Conservation (phyloP, 2,329 filamentous ascomycete species). For the Endocalyx cinctus region DNA sequence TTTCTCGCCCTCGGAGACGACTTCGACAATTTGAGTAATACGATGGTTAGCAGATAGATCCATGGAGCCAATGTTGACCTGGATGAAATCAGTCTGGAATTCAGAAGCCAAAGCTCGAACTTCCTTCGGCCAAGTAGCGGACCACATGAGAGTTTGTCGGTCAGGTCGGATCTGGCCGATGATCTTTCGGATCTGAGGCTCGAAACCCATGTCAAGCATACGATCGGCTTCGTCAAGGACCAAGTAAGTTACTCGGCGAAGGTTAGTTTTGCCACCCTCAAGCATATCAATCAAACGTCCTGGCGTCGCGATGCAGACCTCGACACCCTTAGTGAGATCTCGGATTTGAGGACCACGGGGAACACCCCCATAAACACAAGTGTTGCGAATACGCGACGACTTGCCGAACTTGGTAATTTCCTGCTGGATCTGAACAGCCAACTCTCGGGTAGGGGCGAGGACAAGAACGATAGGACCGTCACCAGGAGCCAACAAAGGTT, state of each 20-base stretch:
- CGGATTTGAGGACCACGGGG: slow-evolving; percentile 96
- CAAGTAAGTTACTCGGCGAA: slow-evolving; percentile 94
- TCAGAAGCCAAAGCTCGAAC: slow-evolving; percentile 87
- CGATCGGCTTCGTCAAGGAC: slow-evolving; percentile 98
- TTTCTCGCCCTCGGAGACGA: slow-evolving; percentile 95
- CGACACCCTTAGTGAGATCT: slow-evolving; percentile 88
- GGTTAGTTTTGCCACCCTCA: slow-evolving; percentile 95
- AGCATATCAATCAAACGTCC: slow-evolving; percentile 98
- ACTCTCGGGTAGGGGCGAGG: slow-evolving; percentile 91
- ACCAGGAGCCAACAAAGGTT: slow-evolving; percentile 89
- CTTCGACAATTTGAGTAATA: slow-evolving; percentile 96
- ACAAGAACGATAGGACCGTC: slow-evolving; percentile 97
- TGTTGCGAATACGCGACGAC: slow-evolving; percentile 96
- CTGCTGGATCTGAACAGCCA: slow-evolving; percentile 97
- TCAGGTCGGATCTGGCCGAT: slow-evolving; percentile 96
- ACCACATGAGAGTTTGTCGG: slow-evolving; percentile 99
- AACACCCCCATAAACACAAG: slow-evolving; percentile 98
- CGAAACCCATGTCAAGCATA: slow-evolving; percentile 99
- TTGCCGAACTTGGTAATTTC: slow-evolving; percentile 99
- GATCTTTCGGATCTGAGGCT: slow-evolving; percentile 98
- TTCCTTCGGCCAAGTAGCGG: slow-evolving; percentile 98
- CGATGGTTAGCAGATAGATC: slow-evolving; percentile 95
- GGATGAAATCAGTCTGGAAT: slow-evolving; percentile 93
- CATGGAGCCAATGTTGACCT: slow-evolving; percentile 97
- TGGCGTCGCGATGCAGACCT: slow-evolving; percentile 97